A percentile compares a stretch with the other conserved stretches of the same genome.
Conservation (phyloP, 2,329 filamentous ascomycete species). For the Grosmannia serpens region DNA sequence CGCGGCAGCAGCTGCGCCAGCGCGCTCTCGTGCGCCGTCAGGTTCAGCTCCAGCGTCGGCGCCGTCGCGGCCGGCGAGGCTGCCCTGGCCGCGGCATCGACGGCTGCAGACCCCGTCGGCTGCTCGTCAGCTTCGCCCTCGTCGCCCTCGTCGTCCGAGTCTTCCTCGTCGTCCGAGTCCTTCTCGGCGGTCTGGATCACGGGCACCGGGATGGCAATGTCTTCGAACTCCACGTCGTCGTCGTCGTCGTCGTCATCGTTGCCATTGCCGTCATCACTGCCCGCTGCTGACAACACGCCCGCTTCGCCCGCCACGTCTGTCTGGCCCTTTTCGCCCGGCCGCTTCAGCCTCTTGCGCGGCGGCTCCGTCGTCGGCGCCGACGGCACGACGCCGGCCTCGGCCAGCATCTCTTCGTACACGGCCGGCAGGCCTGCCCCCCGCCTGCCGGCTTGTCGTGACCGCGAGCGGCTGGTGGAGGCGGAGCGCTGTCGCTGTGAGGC, state of each 20-base stretch:
- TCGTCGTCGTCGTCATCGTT: constrained; percentile 9
- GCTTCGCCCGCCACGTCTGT: background rate
- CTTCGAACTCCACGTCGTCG: constrained; percentile 13
- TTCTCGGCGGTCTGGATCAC: constrained; percentile 13
- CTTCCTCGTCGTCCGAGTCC: constrained; percentile 6
- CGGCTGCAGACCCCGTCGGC: too few species aligned
- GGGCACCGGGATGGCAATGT: constrained; percentile 12
- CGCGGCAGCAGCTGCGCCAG: constrained; percentile 14
- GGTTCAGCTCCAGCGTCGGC: constrained; percentile 37
- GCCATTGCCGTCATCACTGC: background rate
- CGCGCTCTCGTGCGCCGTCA: constrained; percentile 33
- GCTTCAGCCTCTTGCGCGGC: constrained; percentile 12
- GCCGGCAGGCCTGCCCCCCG: background rate
- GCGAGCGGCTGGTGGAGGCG: constrained; percentile 3
- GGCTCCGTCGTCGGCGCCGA: background rate
- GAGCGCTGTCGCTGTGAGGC: constrained; percentile 2
- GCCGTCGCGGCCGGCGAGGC: background rate
- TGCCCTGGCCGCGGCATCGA: background rate
- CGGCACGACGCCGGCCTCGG: constrained; percentile 9
- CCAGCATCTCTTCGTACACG: constrained; percentile 12
- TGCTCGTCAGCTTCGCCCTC: background rate
- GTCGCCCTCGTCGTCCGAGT: constrained; percentile 9
- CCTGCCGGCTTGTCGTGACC: background rate
- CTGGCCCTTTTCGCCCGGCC: constrained; percentile 11
- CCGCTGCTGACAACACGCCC: background rate